Conservation (phyloP, 2,329 filamentous ascomycete genomes). For the Hawksworthiomyces lignivorus region DNA sequence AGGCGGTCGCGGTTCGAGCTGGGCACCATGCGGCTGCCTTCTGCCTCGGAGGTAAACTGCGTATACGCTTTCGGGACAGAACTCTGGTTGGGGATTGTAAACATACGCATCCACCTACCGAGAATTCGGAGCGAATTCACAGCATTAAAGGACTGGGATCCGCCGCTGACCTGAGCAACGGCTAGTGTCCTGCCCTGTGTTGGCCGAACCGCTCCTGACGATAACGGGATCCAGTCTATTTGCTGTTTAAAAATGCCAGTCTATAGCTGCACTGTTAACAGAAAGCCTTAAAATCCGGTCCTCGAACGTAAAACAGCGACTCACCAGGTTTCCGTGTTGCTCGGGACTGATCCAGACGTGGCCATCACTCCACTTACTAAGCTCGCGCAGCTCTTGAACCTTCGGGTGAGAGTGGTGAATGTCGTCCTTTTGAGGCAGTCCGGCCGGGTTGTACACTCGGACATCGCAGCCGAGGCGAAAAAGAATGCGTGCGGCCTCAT, state of each 20-base stretch:
- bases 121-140: constrained; percentile 59
- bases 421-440: constrained; percentile 57
- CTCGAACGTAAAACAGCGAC: constrained; percentile 3
- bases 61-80: constrained; percentile 57
- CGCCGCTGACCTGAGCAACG: constrained; percentile 55
- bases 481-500: constrained; percentile 52
- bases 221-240: constrained; percentile 62
- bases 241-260: constrained; percentile 63
- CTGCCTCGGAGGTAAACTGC: constrained; percentile 21
- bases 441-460: constrained; percentile 50
- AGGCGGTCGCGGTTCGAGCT: constrained; percentile 51
- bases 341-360: constrained; percentile 60
- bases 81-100: constrained; percentile 58
- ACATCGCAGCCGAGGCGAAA: constrained; percentile 60
- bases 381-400: constrained; percentile 53
- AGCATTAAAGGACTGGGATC: constrained; percentile 60
- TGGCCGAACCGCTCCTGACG: constrained; percentile 52
- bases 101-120: constrained; percentile 65
- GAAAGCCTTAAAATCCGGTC: too few species aligned
- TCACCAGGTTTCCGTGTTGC: constrained; percentile 56
- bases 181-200: constrained; percentile 59
- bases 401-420: constrained; percentile 48
- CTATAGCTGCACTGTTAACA: too few species aligned
- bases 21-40: constrained; percentile 41
- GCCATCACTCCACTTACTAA: constrained; percentile 58